These are phyloP conservation scores for Plasmodium blacklocki DNA, from an alignment of 169 alveolate genomes.

Conservation along the genomic window DNA sequence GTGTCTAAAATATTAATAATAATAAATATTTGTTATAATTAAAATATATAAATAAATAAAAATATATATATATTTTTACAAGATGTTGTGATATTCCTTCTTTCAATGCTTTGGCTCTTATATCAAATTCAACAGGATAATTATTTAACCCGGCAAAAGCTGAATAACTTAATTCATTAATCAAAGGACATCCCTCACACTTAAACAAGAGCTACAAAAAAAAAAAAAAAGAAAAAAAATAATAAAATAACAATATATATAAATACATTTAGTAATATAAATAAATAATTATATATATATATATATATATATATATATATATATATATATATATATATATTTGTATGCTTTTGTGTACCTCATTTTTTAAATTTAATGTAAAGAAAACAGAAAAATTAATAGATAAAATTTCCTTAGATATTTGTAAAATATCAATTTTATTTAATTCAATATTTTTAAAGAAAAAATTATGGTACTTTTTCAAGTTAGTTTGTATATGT, in stretches of 20 bases:
- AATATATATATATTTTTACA: slow-evolving; percentile 18
- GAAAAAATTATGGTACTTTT: slow-evolving; percentile 23
- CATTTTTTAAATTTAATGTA: slow-evolving; percentile 44
- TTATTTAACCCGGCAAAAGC: slow-evolving; percentile 28
- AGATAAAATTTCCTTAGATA: slow-evolving; percentile 52
- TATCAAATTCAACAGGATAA: slow-evolving; percentile 41
- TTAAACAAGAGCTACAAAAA: slow-evolving; percentile 30
- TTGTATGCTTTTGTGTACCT: slow-evolving; percentile 5
- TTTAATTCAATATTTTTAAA: slow-evolving; percentile 40
- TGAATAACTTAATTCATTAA: slow-evolving; percentile 33
- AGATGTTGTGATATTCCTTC: slow-evolving; percentile 71
- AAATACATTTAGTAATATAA: neutral
- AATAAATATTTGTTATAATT: neutral
- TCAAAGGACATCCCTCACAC: slow-evolving; percentile 50
- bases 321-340: neutral
- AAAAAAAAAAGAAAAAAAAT: too few species aligned
- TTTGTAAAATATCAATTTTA: slow-evolving; percentile 55
- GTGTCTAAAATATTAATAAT: neutral
- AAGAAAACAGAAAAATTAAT: slow-evolving; percentile 45
- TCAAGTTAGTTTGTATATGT: slow-evolving; percentile 6
- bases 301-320: neutral
- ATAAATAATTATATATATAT: neutral
- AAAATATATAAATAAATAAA: neutral
- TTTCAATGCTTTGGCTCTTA: slow-evolving; percentile 68
- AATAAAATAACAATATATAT: too few species aligned